phyloP scores from a whole-genome alignment of 441 rosid species.

The Pelargonium myrrhifolium region DNA sequence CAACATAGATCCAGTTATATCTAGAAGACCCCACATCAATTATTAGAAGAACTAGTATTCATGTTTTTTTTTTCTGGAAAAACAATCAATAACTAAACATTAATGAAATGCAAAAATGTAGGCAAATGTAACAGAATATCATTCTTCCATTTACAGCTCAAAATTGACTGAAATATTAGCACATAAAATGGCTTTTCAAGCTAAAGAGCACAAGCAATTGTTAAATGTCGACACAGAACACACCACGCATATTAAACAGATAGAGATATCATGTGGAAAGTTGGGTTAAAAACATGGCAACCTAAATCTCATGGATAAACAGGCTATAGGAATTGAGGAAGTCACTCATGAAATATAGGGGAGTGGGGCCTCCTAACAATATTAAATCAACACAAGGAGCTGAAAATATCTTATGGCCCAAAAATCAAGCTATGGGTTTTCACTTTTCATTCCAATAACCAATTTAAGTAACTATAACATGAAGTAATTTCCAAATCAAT shows the following conservation, averaged over 20 bases:
- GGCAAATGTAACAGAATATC: too few relatives aligned
- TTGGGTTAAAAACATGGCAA: neutral
- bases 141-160: neutral
- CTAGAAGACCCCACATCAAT: neutral
- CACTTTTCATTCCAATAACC: conserved; percentile 21
- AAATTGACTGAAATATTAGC: neutral
- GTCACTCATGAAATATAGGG: neutral
- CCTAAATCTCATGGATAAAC: neutral
- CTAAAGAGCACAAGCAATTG: neutral
- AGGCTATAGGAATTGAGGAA: neutral
- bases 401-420: too few relatives aligned
- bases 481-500: neutral
- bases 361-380: neutral
- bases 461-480: conserved; percentile 41
- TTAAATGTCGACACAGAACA: neutral
- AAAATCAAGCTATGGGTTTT: neutral
- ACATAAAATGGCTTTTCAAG: neutral
- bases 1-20: neutral
- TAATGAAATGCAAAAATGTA: too few relatives aligned
- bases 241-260: neutral
- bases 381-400: neutral
- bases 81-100: neutral
- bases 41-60: neutral
- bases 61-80: neutral
- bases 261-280: too few relatives aligned